Base-by-base conservation (phyloP, 1,139 yeast species). In the Candida frijolesensis region DNA sequence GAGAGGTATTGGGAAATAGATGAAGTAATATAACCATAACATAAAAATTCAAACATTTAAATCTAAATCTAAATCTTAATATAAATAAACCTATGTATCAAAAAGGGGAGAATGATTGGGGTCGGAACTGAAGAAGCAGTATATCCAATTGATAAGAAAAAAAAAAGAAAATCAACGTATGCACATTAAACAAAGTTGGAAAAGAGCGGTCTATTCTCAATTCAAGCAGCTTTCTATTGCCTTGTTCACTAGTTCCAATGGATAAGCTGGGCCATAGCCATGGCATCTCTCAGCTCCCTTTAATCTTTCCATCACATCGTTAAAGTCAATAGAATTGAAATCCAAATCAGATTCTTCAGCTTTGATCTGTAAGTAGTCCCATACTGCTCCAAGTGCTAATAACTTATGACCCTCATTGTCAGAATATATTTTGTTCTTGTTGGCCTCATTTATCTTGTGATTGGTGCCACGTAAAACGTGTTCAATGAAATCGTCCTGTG, bases 211-310 rank as follows among this genome's bases (percentile, higher is more conserved):
- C 8, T 7, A 11, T 12, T 22, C 2, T 37, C 43, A 47, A 16
- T 33, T 46, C 22, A 49, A 42, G 42, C 55, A 40, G 34, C 48
- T 52, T 47, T 47, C 45, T 19, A 55, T 50, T 22, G 54, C 59
- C 30, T 47, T 30, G 37, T 85, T 81, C 18, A 87, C 79, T 47
- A 74, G 46, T 1, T 62, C 65, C 48, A 84, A 64, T 1, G 83
- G 76, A 62, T 87, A 89, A 0, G 95, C 96, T 2, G 96, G 94
- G 0, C 96, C 97, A 60, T 72, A 79, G 1, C 94, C 95, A 63
- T 89, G 95, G 60, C 96, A 89, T 43, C 72, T 76, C 61, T 89
- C 96, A 47, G 78, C 65, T 1, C 94, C 96, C 61, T 76, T 80
- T 50, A 89, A 72, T 42, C 66, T 68, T 18, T 67, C 62, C 84